Base-by-base conservation (phyloP, 1,284 basidiomycete genomes). In the Marasmius tenuissimus region DNA sequence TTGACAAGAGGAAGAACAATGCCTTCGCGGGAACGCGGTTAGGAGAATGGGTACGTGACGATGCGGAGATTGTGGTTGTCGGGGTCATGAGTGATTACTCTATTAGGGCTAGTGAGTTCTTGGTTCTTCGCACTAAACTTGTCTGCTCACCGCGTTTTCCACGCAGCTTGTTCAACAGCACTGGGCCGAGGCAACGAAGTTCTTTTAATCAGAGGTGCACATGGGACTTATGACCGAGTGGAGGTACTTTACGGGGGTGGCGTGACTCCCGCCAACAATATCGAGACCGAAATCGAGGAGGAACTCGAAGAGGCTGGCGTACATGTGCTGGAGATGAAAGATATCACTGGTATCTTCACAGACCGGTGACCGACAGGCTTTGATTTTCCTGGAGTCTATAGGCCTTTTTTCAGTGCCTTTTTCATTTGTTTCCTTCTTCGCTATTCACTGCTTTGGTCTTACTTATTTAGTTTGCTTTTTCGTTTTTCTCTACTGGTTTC, bases 1-100 rank as follows among this genome's bases (percentile, higher is more conserved):
- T 89, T 59, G 86, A 89, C 75, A 89, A 89, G 75, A 74, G 74
- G 63, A 88, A 88, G 75, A 88, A 86, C 75, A 89, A 88, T 68
- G 87, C 87, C 22, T 90, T 89, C 65, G 75, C 80, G 0, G 85
- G 83, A 35, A 88, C 87, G 38, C 63, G 60, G 10, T 76, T 90
- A 11, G 79, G 70, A 6, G 76, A 80, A 7, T 70, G 85, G 49
- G 74, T 90, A 50, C 75, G 80, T 0, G 61, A 67, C 4, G 78
- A 83, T 39, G 85, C 85, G 10, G 83, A 87, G 75, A 76, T 89
- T 61, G 78, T 89, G 62, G 79, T 89, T 57, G 82, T 83, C n/a
- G 88, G 88, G 5, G 79, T 87, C 69, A 83, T 86, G 72, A 87
- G 83, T 67, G 87, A 89, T 73, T 87, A 83, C 63, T 83, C 84